Conservation (phyloP, 2,329 filamentous ascomycete genomes). For the Pseudopithomyces chartarum region DNA sequence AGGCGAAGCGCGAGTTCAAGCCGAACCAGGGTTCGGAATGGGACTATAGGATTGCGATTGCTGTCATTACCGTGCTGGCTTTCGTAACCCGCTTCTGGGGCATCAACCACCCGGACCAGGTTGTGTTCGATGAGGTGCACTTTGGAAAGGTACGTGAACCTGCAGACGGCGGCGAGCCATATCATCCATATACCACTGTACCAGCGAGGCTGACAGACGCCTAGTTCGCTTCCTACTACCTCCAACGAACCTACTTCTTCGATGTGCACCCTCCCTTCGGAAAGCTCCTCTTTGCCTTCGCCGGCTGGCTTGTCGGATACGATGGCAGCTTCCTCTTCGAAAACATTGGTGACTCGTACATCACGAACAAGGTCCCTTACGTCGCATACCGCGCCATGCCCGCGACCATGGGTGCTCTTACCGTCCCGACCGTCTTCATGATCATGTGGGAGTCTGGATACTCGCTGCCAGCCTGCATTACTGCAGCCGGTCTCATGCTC, state of each 20-base stretch:
- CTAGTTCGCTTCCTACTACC: conserved; percentile 71
- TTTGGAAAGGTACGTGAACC: conserved; percentile 86
- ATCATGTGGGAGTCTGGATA: conserved; percentile 99
- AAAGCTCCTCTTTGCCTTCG: conserved; percentile 95
- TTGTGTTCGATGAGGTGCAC: conserved; percentile 98
- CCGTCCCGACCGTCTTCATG: conserved; percentile 89
- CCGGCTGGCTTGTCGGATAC: conserved; percentile 97
- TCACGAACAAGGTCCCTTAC: conserved; percentile 95
- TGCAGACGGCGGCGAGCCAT: neutral
- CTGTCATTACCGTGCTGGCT: conserved; percentile 77
- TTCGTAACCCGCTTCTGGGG: conserved; percentile 96
- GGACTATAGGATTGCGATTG: conserved; percentile 82
- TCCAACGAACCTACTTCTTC: conserved; percentile 98
- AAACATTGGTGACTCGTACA: conserved; percentile 98
- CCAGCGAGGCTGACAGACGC: conserved; percentile 22
- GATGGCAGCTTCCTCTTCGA: conserved; percentile 98
- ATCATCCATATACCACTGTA: neutral
- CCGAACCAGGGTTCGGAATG: conserved; percentile 63
- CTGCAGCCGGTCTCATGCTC: conserved; percentile 84
- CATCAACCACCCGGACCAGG: conserved; percentile 92
- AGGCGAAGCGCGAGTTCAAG: conserved; percentile 40
- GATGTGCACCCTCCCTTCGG: conserved; percentile 98
- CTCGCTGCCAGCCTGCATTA: conserved; percentile 86
- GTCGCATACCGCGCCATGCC: conserved; percentile 94
- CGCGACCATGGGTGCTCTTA: conserved; percentile 87